Evolutionary conservation across 352 stramenopile genomes (phyloP).

Genomic region (Phytopythium kandeliae): DNA sequence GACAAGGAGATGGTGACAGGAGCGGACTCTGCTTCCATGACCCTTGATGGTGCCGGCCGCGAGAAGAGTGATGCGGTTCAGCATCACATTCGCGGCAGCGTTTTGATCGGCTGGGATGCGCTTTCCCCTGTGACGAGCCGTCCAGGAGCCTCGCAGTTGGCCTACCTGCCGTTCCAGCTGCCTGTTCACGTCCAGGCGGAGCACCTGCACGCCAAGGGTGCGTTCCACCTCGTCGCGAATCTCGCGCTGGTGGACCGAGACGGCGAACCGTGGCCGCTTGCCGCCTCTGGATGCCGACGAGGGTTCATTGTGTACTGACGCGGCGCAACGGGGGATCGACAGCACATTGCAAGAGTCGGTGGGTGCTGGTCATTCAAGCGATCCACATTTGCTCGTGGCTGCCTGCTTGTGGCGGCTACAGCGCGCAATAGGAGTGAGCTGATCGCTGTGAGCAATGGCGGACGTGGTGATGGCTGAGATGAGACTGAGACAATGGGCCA

Average conservation of each 20-base stretch:
- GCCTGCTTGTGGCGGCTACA: no score
- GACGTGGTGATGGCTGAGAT: no score
- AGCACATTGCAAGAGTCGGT: no score
- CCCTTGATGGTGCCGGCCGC: neutral
- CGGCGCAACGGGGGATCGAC: no score
- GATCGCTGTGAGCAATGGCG: no score
- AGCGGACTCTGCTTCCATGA: neutral
- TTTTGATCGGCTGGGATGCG: slow-evolving; percentile 24
- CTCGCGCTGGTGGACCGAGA: slow-evolving; percentile 23
- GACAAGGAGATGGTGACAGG: neutral
- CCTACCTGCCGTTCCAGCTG: slow-evolving; percentile 33
- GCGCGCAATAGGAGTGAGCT: no score
- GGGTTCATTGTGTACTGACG: slow-evolving; percentile 49
- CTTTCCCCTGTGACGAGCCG: slow-evolving; percentile 1
- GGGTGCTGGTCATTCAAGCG: no score
- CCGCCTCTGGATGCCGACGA: slow-evolving; percentile 31
- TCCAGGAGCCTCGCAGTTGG: slow-evolving; percentile 5
- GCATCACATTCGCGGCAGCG: slow-evolving; percentile 13
- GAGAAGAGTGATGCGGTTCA: slow-evolving; percentile 7
- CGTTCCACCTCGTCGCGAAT: slow-evolving; percentile 33
- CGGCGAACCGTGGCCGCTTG: slow-evolving; percentile 25
- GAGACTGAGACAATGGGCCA: no score
- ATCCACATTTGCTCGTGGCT: no score
- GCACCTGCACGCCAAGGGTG: slow-evolving; percentile 32
- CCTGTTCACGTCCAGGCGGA: slow-evolving; percentile 33